These are phyloP conservation scores for Rhizopogon vesiculosus DNA, from an alignment of 768 basidiomycete genomes.

Conservation along the genomic window DNA sequence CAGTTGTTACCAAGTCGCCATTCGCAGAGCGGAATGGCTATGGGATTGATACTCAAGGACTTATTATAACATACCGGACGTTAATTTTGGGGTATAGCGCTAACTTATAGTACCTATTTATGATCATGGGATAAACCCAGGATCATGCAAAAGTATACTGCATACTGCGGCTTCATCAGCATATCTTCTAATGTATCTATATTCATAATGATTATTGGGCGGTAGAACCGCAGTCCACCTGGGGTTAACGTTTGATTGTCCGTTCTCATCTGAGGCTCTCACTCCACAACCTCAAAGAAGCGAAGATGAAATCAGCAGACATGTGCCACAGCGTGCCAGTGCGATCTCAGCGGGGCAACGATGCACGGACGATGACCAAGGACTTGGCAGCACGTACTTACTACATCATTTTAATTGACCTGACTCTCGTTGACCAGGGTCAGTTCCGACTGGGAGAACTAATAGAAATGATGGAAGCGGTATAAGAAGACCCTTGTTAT, in stretches of 20 bases:
- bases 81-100: constrained; percentile 18
- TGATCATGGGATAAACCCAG: not conserved
- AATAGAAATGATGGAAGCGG: not conserved
- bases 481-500: not conserved
- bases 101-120: constrained; percentile 24
- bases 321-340: not conserved
- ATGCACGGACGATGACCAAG: not conserved
- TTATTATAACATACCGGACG: constrained; percentile 19
- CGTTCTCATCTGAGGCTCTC: not conserved
- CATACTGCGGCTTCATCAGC: not conserved
- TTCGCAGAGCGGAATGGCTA: constrained; percentile 18
- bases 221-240: not conserved
- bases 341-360: constrained; percentile 1
- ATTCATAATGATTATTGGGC: not conserved
- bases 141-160: not conserved
- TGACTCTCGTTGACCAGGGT: not conserved
- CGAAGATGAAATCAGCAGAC: not conserved
- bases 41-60: constrained; percentile 9
- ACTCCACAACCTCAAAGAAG: constrained; percentile 1
- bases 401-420: not conserved
- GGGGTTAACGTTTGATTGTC: not conserved
- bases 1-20: constrained; percentile 6
- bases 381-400: not conserved
- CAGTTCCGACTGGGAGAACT: not conserved
- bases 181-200: constrained; percentile 3